Evolutionary conservation across 495 filamentous ascomycete genomes (phyloP).

Genomic region (Saxophila tyrrhenica): DNA sequence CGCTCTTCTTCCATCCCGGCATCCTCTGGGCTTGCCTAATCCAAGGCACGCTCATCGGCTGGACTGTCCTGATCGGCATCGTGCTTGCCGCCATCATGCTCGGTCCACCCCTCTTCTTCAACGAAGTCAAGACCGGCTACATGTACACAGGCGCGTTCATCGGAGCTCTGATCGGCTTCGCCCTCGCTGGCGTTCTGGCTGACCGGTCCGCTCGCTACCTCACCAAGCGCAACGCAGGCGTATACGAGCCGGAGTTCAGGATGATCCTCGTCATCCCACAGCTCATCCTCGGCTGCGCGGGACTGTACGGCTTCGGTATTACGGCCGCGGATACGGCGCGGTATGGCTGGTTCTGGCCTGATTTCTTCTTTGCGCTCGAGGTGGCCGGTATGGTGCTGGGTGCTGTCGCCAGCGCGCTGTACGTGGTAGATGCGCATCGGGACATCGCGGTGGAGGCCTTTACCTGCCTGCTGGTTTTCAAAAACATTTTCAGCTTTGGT

Average conservation of each 20-base stretch:
- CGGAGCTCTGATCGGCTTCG: conserved; percentile 67
- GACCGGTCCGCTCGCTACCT: conserved; percentile 61
- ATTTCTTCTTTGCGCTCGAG: conserved; percentile 55
- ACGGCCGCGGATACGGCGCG: conserved; percentile 45
- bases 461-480: conserved; percentile 83
- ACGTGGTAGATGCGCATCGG: conserved; percentile 91
- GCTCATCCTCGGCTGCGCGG: conserved; percentile 62
- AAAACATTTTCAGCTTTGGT: conserved; percentile 82
- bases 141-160: conserved; percentile 81
- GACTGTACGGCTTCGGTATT: conserved; percentile 73
- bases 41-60: conserved; percentile 84
- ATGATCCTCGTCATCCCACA: conserved; percentile 73
- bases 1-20: conserved; percentile 65
- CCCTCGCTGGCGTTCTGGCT: conserved; percentile 58
- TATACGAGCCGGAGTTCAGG: conserved; percentile 88
- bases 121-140: conserved; percentile 74
- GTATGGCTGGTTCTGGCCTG: conserved; percentile 61
- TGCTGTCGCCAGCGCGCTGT: conserved; percentile 74
- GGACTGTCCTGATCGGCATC: conserved; percentile 90
- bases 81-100: conserved; percentile 75
- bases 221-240: conserved; percentile 62
- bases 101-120: conserved; percentile 66
- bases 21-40: conserved; percentile 85
- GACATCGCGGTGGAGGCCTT: conserved; percentile 84
- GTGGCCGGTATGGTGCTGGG: conserved; percentile 86